phyloP scores from a whole-genome alignment of 257 asterid genomes.

The Penstemon barbatus region DNA sequence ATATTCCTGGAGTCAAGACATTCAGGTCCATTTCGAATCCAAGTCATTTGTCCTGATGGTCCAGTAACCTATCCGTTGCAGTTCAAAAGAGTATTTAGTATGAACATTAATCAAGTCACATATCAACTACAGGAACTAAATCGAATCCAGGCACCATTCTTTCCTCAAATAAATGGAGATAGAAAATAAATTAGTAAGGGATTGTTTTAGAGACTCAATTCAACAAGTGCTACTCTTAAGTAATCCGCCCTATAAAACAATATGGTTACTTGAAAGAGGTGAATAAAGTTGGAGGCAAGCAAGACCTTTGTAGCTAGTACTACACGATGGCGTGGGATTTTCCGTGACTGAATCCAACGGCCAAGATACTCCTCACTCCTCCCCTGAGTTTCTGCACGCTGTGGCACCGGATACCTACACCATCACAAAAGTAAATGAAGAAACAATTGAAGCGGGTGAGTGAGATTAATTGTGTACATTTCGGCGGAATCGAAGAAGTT shows the following conservation, averaged over 20 bases:
- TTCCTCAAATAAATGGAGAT: neutral
- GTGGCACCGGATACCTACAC: slow-evolving; percentile 91
- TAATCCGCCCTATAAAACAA: neutral
- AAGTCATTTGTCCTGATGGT: slow-evolving; percentile 93
- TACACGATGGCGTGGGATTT: slow-evolving; percentile 59
- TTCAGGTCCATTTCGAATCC: slow-evolving; percentile 91
- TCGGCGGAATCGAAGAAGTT: slow-evolving; percentile 88
- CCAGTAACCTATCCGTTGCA: slow-evolving; percentile 69
- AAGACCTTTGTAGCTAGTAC: slow-evolving; percentile 82
- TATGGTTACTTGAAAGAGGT: neutral
- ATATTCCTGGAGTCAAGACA: slow-evolving; percentile 70
- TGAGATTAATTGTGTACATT: slow-evolving; percentile 41
- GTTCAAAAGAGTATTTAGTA: slow-evolving; percentile 21
- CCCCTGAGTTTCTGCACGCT: slow-evolving; percentile 77
- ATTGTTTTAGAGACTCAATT: too few species aligned
- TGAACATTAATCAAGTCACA: neutral
- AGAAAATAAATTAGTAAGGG: neutral
- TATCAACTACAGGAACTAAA: neutral
- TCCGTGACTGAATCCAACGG: slow-evolving; percentile 50
- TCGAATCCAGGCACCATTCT: neutral
- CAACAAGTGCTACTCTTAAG: neutral
- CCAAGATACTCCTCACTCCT: slow-evolving; percentile 80
- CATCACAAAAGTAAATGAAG: neutral
- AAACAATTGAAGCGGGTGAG: neutral
- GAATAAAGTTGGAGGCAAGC: neutral